phyloP scores from a whole-genome alignment of 768 basidiomycete genomes.

The Botryobasidium botryosum region DNA sequence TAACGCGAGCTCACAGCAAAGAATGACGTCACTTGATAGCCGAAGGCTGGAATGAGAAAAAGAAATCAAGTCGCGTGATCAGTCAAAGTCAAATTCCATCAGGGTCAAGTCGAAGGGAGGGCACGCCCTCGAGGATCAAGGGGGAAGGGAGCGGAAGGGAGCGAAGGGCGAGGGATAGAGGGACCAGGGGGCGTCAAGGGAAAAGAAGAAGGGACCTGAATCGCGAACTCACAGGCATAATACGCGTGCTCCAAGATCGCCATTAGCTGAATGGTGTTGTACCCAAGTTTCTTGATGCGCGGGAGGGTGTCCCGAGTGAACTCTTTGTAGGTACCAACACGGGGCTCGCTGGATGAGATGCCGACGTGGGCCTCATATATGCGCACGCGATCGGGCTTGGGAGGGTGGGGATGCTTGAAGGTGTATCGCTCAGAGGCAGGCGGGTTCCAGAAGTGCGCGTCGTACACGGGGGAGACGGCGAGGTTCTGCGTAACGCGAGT shows the following conservation, averaged over 20 bases:
- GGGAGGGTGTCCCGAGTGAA: slow-evolving; percentile 75
- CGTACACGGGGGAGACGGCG: slow-evolving; percentile 74
- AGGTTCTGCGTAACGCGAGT: slow-evolving; percentile 91
- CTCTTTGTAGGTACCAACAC: slow-evolving; percentile 92
- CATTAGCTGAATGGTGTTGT: slow-evolving; percentile 97
- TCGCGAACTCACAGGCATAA: slow-evolving; percentile 66
- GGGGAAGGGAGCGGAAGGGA: no score
- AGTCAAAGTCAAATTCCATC: not conserved
- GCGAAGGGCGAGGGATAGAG: no score
- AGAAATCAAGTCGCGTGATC: slow-evolving; percentile 16
- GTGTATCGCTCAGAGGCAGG: slow-evolving; percentile 49
- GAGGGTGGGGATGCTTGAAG: slow-evolving; percentile 65
- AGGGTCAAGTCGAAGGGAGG: not conserved
- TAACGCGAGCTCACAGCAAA: slow-evolving; percentile 95
- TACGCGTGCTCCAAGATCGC: slow-evolving; percentile 97
- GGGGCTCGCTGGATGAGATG: slow-evolving; percentile 73
- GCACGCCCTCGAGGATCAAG: no score
- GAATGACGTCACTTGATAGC: slow-evolving; percentile 95
- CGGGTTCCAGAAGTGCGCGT: slow-evolving; percentile 98
- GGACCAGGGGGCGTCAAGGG: no score
- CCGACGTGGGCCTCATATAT: slow-evolving; percentile 99
- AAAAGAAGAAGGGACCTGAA: not conserved
- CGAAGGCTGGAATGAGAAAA: slow-evolving; percentile 52
- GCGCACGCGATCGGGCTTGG: slow-evolving; percentile 44
- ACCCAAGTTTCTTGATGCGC: slow-evolving; percentile 79